Evolutionary conservation across 2,329 filamentous ascomycete species (phyloP).

Genomic region (Aspergillus ochraceus): DNA sequence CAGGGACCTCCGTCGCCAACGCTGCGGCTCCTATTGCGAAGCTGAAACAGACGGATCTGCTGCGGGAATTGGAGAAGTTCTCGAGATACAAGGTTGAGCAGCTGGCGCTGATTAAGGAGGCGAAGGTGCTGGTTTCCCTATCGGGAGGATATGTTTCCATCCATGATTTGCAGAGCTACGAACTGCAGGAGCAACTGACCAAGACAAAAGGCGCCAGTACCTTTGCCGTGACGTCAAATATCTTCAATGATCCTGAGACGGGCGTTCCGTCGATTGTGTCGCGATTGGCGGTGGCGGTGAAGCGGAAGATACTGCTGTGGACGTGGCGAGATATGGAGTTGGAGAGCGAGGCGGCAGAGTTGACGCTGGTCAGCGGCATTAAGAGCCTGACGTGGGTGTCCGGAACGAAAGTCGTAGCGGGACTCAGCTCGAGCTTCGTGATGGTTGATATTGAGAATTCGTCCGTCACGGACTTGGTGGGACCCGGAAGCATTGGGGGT

Average conservation of each 20-base stretch:
- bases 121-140: constrained; percentile 84
- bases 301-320: constrained; percentile 86
- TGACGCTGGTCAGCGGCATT: constrained; percentile 77
- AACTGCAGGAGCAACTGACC: constrained; percentile 74
- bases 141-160: constrained; percentile 88
- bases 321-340: constrained; percentile 96
- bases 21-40: constrained; percentile 16
- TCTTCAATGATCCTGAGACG: constrained; percentile 82
- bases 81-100: constrained; percentile 87
- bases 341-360: constrained; percentile 68
- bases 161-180: constrained; percentile 83
- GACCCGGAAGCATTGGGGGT: constrained; percentile 70
- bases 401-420: constrained; percentile 81
- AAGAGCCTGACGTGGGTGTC: constrained; percentile 90
- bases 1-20: too few species aligned
- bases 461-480: constrained; percentile 74
- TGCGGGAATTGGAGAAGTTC: constrained; percentile 93
- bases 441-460: constrained; percentile 80
- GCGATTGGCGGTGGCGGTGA: constrained; percentile 85
- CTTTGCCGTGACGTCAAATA: constrained; percentile 94
- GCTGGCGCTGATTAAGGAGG: constrained; percentile 92
- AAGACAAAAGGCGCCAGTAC: constrained; percentile 85
- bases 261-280: constrained; percentile 93
- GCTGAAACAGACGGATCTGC: constrained; percentile 70
- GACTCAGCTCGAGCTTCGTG: constrained; percentile 88